These are phyloP conservation scores for Blastocystis sp. DNA, from an alignment of 352 stramenopile species.

Conservation along the genomic window DNA sequence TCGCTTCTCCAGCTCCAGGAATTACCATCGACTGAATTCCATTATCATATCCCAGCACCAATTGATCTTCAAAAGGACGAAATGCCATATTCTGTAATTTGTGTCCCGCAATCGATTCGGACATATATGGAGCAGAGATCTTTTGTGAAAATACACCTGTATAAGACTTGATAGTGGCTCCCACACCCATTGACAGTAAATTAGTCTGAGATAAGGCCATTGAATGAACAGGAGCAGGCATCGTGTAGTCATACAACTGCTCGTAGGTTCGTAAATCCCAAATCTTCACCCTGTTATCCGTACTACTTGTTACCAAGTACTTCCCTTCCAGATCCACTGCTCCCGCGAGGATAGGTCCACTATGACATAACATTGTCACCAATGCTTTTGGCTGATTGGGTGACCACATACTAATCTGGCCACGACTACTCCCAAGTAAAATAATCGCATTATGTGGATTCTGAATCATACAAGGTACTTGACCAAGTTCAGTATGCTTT, in stretches of 20 bases:
- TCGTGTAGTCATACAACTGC: conserved; percentile 87
- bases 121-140: conserved; percentile 83
- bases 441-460: conserved; percentile 94
- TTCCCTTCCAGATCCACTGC: conserved; percentile 87
- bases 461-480: conserved; percentile 71
- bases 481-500: neutral
- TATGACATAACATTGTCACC: conserved; percentile 94
- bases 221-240: neutral
- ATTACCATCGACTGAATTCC: conserved; percentile 81
- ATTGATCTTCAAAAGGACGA: conserved; percentile 94
- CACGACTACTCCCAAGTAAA: conserved; percentile 90
- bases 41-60: conserved; percentile 83
- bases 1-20: conserved; percentile 90
- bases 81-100: conserved; percentile 74
- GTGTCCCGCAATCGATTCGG: conserved; percentile 79
- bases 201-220: conserved; percentile 91
- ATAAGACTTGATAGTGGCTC: conserved; percentile 74
- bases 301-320: conserved; percentile 91
- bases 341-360: conserved; percentile 86
- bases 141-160: conserved; percentile 79
- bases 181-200: conserved; percentile 87
- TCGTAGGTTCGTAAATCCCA: conserved; percentile 95
- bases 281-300: conserved; percentile 89
- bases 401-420: conserved; percentile 93
- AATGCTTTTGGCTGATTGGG: conserved; percentile 85